Conservation (phyloP, 768 basidiomycete genomes). For the Lentinula edodes region DNA sequence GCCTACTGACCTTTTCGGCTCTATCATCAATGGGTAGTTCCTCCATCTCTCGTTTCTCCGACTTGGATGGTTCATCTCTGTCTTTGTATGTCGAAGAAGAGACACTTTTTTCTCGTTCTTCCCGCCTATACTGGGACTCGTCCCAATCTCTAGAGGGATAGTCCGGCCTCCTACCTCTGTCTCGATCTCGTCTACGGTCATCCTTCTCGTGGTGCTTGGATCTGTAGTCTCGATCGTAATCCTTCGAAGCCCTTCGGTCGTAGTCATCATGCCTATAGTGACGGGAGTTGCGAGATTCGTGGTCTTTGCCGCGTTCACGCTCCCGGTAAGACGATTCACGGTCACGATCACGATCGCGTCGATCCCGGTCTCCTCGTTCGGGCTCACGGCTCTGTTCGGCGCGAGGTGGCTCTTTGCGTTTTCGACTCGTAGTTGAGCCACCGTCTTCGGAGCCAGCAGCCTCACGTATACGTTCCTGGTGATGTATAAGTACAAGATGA, state of each 20-base stretch:
- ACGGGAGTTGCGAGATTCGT: background rate
- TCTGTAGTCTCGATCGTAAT: conserved; percentile 34
- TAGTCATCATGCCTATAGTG: conserved; percentile 6
- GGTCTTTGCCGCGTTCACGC: conserved; percentile 11
- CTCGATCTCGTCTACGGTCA: conserved; percentile 43
- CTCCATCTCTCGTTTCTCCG: conserved; percentile 13
- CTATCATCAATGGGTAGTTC: conserved; percentile 41
- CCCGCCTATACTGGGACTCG: conserved; percentile 31
- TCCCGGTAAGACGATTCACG: conserved; percentile 24
- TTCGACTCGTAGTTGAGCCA: conserved; percentile 74
- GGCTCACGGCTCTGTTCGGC: conserved; percentile 46
- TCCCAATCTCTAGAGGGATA: conserved; percentile 36
- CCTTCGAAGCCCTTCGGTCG: conserved; percentile 23
- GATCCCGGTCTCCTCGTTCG: conserved; percentile 33
- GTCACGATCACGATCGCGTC: conserved; percentile 29
- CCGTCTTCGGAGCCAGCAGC: conserved; percentile 74
- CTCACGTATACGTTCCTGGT: conserved; percentile 73
- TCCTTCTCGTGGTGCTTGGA: conserved; percentile 48
- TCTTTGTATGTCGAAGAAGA: conserved; percentile 20
- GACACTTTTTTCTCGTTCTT: conserved; percentile 41
- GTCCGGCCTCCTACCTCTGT: conserved; percentile 24
- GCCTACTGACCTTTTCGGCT: conserved; percentile 54
- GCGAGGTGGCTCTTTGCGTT: conserved; percentile 67
- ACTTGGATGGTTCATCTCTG: conserved; percentile 1
- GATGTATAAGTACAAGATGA: background rate